Evolutionary conservation across 805 yeast genomes (phyloP), one percentile per base, ranked within the genome.

Genomic region (Nakazawaea peltata): DNA sequence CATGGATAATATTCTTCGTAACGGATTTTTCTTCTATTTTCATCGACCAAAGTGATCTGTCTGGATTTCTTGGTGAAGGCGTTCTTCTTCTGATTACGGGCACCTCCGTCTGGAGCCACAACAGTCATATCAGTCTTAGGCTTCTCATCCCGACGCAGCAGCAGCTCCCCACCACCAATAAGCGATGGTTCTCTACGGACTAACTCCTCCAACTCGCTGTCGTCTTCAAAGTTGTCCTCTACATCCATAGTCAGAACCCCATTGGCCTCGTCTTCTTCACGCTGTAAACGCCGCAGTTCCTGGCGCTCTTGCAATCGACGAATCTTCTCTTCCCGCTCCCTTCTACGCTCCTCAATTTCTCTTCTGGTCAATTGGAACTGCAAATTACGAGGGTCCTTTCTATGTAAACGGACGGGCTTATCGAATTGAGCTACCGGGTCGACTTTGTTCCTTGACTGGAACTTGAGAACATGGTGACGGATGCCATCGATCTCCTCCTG

Each of bases 1-100:
- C 98, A 92, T 0, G 98, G 98, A 49, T 84, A 90, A 55, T 81
- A 85, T 59, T 92, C 98, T 60, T 92, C 98, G 53, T 90, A 92
- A 52, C 97, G 69, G 43, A 92, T 64, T 51, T 77, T 81, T 43
- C 90, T 71, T 41, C 85, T 88, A 7, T 74, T 74, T 47, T 88
- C 97, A 50, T 86, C 86, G 53, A 85, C 75, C 19, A 80, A 72
- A 46, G 72, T 77, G 14, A 86, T 74, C 56, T 88, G 95, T 48
- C 88, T 73, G 2, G 97, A 87, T 54, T 87, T 87, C 44, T 83
- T 73, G 53, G 80, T 81, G 50, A 78, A 61, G 40, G 73, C 54
- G 40, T 69, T 70, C 42, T 69, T 71, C 40, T 74, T 71, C 29
- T 69, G 67, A 47, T 71, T 76, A 43, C 92, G 67, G 2, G 92